Base-by-base conservation (phyloP, 2,329 filamentous ascomycete species). In the Neophaeococcomyces mojaviensis region DNA sequence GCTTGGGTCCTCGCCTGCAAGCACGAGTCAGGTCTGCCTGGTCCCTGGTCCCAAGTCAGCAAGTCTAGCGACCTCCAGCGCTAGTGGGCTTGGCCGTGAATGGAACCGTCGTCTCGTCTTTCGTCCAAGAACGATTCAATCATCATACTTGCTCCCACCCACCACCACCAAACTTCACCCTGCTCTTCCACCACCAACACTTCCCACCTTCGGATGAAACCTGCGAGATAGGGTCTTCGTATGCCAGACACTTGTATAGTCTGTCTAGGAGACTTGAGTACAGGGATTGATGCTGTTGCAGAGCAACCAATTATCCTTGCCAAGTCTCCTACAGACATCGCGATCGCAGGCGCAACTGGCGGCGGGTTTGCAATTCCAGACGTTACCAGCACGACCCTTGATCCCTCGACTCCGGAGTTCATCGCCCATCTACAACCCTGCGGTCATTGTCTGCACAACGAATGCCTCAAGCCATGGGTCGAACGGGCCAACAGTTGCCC, bases 401-500 rank as follows among this genome's bases (percentile, higher is more conserved):
- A 46, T 24, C 13, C 24, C n/a, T 31, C 22, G 40, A 55, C 57
- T 36, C 36, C 47, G 16, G 53, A 54, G 35, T 59, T 70, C 52
- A 75, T 83, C 58, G 79, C 79, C 49, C 78, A 81, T 59, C 61
- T 83, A 22, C 63, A 81, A 49, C 83, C 88, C 38, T 98, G 92
- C 67, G 86, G 87, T 48, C 94, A 98, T 72, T 78, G 89, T 57
- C 74, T 98, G 57, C 92, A 98, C 69, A 84, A 98, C 69, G 81
- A 84, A 43, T 98, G 92, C 66, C 76, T 98, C 56, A 84, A 85
- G 58, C 87, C 88, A 57, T 98, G 92, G 92, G 88, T 90, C 37
- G 87, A 94, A 68, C 85, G 94, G 65, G 90, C 92, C 53, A 98
- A 97, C 68, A 96, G 89, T 63, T 98, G 92, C 66, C 92, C 92